Percentiles rank a stretch among this genome's conserved stretches.
These are phyloP conservation scores for Entonaema liquescens DNA, from an alignment of 495 filamentous ascomycete species.

Conservation along the genomic window DNA sequence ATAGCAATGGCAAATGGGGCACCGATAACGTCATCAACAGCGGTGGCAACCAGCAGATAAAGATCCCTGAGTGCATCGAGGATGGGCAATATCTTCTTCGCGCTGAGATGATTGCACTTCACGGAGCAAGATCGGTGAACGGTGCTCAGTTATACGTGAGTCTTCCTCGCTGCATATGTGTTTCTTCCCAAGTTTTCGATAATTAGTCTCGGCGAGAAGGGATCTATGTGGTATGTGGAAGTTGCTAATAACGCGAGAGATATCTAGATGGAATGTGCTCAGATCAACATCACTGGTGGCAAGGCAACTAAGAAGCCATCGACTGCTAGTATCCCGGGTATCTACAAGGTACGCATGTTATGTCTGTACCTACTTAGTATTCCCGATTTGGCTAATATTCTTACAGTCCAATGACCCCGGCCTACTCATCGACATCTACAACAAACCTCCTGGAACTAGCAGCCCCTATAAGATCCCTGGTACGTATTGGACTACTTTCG, in stretches of 20 bases:
- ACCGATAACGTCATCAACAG: slow-evolving; percentile 56
- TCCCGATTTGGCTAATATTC: not conserved
- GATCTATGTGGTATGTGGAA: not conserved
- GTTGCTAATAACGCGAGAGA: slow-evolving; percentile 9
- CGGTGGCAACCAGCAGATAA: slow-evolving; percentile 54
- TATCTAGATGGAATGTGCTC: slow-evolving; percentile 58
- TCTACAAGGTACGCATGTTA: slow-evolving; percentile 48
- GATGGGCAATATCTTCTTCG: slow-evolving; percentile 59
- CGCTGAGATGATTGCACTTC: slow-evolving; percentile 62
- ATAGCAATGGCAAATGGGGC: slow-evolving; percentile 53
- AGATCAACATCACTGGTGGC: slow-evolving; percentile 58
- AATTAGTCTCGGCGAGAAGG: too few species aligned
- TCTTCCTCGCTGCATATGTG: not conserved
- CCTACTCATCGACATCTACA: slow-evolving; percentile 52
- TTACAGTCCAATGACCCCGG: slow-evolving; percentile 47
- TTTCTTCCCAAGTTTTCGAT: too few species aligned
- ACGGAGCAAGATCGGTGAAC: slow-evolving; percentile 48
- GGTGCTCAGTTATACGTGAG: slow-evolving; percentile 62
- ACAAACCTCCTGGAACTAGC: slow-evolving; percentile 36
- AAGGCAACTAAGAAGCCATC: slow-evolving; percentile 45
- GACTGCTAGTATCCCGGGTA: slow-evolving; percentile 56
- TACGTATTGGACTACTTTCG: not conserved
- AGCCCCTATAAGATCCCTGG: slow-evolving; percentile 50
- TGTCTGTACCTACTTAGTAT: not conserved
- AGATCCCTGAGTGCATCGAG: slow-evolving; percentile 57